Evolutionary conservation across 208 protist species (phyloP), one percentile per base, ranked within the genome.

Genomic region (Balamuthia mandrillaris): DNA sequence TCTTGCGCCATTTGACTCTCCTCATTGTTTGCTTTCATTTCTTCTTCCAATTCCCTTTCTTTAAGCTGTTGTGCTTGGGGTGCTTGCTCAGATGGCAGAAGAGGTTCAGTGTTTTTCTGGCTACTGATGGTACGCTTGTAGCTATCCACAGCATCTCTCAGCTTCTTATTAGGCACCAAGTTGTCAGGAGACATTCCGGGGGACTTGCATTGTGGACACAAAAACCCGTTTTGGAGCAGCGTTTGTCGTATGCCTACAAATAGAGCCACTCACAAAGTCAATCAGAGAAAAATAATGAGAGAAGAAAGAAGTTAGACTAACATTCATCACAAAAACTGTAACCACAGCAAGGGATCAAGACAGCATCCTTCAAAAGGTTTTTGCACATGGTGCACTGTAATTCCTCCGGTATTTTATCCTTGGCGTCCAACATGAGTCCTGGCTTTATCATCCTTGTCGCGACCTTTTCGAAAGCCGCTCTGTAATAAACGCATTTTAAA

Each of bases 311-410:
- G 2, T 7, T 3, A 24, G 5, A 18, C 9, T 27, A 24, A 66
- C 88, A 91, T 24, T 68, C 29, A 52, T 89, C 82, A 61, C 89
- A 91, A 49, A 87, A 90, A 63, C 61, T 90, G 10, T 60, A 77
- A 2, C 49, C 41, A 68, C 89, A 91, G 74, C 89, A 91, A 21
- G 86, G 75, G 7, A 91, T 75, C 1, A 60, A 44, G 21, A 91
- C 89, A 24, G 82, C 81, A 18, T 89, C 81, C 2, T 35, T 47
- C 1, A 91, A 39, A 0, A 88, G 1, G 4, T 51, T 47, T 9
- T 47, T 45, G 60, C 89, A 91, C 24, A 88, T 85, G 12, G 68
- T 37, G 45, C 89, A 91, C 39, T 79, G 45, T 1, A 88, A 70
- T 33, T 90, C 84, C 0, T 35, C 49, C 29, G 89, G 89, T 10